These are phyloP conservation scores for Pseudonectria foliicola DNA, from an alignment of 2,329 filamentous ascomycete genomes.

Conservation along the genomic window DNA sequence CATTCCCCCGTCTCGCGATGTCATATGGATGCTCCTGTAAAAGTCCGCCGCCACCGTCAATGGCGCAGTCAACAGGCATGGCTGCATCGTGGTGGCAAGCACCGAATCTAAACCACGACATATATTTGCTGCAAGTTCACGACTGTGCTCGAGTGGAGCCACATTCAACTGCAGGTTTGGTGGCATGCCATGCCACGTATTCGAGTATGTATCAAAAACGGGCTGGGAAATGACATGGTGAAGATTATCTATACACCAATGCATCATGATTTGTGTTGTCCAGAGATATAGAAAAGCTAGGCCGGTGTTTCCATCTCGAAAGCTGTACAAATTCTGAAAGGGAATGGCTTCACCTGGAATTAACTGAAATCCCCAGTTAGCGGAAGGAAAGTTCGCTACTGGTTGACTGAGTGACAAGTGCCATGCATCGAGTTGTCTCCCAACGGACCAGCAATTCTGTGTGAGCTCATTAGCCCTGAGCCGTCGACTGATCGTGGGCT, in stretches of 20 bases:
- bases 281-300: constrained; percentile 47
- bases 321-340: constrained; percentile 38
- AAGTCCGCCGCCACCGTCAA: constrained; percentile 36
- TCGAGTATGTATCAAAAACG: constrained; percentile 32
- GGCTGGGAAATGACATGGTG: constrained; percentile 38
- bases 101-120: constrained; percentile 45
- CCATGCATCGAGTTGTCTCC: constrained; percentile 44
- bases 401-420: constrained; percentile 24
- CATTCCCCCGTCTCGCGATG: constrained; percentile 34
- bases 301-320: constrained; percentile 37
- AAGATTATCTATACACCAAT: constrained; percentile 40
- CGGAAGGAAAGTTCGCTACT: constrained; percentile 22
- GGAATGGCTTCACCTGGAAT: constrained; percentile 28
- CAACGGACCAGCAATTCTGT: constrained; percentile 38
- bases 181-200: constrained; percentile 33
- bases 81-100: constrained; percentile 36
- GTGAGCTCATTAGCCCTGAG: constrained; percentile 42
- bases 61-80: constrained; percentile 38
- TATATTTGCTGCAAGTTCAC: constrained; percentile 40
- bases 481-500: constrained; percentile 34
- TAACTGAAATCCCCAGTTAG: constrained; percentile 35
- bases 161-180: constrained; percentile 34
- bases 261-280: constrained; percentile 43
- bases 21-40: constrained; percentile 32
- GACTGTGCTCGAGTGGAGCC: constrained; percentile 35